These are phyloP conservation scores for Lanmaoa pseudosensibilis DNA, from an alignment of 768 basidiomycete species.

Conservation along the genomic window DNA sequence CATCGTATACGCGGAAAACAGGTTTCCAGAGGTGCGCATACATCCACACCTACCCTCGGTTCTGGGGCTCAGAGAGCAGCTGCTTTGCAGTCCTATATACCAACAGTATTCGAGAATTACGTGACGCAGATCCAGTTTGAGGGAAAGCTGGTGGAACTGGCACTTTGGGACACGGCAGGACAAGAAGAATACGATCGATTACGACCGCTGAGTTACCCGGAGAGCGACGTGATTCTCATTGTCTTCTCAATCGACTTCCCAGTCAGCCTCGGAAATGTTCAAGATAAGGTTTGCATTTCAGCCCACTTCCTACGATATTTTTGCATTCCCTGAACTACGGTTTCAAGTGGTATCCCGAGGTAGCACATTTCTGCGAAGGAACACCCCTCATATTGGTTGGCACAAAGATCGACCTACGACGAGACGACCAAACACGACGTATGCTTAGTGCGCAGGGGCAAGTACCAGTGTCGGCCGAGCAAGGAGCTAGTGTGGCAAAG, in stretches of 20 bases:
- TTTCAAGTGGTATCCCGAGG: conserved; percentile 86
- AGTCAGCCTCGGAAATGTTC: conserved; percentile 84
- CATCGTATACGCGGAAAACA: conserved; percentile 95
- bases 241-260: conserved; percentile 95
- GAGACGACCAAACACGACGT: conserved; percentile 80
- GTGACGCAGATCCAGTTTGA: conserved; percentile 85
- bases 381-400: conserved; percentile 90
- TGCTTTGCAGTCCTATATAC: conserved; percentile 73
- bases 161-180: conserved; percentile 98
- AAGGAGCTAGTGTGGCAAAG: conserved; percentile 81
- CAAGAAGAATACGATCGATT: conserved; percentile 96
- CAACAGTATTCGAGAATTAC: conserved; percentile 94
- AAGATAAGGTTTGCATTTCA: conserved; percentile 66
- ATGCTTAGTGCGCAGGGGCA: conserved; percentile 91
- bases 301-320: not conserved
- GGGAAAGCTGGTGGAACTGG: conserved; percentile 87
- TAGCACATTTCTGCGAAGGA: conserved; percentile 87
- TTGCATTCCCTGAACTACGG: conserved; percentile 9
- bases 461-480: conserved; percentile 75
- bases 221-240: conserved; percentile 89
- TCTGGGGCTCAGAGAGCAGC: conserved; percentile 21
- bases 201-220: conserved; percentile 82
- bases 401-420: conserved; percentile 89
- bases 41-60: not conserved
- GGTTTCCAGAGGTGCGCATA: conserved; percentile 84